A percentile compares a stretch with the other conserved stretches of the same genome.
Conservation (phyloP, 2,329 filamentous ascomycete genomes). For the Aspergillus clavatus region DNA sequence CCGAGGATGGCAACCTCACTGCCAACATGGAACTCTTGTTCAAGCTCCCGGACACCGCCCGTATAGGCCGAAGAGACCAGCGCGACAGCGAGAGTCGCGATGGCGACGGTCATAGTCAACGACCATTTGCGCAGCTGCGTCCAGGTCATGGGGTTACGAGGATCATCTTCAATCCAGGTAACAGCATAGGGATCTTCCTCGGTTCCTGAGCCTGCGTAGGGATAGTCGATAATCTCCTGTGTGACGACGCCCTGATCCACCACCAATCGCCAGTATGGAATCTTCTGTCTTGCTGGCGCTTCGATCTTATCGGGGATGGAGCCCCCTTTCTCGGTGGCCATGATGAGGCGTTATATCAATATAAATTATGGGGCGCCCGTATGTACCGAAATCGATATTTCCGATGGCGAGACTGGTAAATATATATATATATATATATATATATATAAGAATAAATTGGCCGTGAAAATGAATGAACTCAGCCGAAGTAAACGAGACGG, state of each 20-base stretch:
- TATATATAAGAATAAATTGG: background rate
- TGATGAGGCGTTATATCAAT: constrained; percentile 7
- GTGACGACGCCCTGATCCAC: constrained; percentile 56
- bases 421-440: no score
- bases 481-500: no score
- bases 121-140: constrained; percentile 35
- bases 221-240: constrained; percentile 51
- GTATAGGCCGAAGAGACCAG: constrained; percentile 42
- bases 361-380: no score
- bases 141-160: constrained; percentile 43
- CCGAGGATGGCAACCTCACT: constrained; percentile 39
- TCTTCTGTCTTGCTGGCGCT: constrained; percentile 7
- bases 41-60: constrained; percentile 35
- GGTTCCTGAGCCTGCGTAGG: constrained; percentile 60
- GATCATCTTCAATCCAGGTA: constrained; percentile 62
- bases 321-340: constrained; percentile 23
- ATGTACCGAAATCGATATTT: no score
- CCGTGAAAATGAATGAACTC: no score
- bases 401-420: no score
- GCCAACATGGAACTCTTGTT: constrained; percentile 31
- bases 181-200: constrained; percentile 63
- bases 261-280: constrained; percentile 49
- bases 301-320: constrained; percentile 26
- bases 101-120: constrained; percentile 35
- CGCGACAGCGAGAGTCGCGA: constrained; percentile 40